Conservation (phyloP, 2,329 filamentous ascomycete species). For the Metarhizium rileyi region DNA sequence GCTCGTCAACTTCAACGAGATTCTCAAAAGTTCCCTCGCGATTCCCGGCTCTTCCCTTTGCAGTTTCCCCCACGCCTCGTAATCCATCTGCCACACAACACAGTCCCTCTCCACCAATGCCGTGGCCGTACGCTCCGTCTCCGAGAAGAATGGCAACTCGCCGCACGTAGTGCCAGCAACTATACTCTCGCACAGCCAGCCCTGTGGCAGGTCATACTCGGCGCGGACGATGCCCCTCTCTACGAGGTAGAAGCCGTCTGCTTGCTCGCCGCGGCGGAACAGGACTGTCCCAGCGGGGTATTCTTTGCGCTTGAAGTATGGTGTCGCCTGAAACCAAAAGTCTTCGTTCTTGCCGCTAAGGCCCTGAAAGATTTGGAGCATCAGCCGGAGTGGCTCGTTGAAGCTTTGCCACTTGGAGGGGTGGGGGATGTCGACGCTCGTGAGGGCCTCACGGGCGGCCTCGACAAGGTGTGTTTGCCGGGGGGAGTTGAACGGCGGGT, state of each 20-base stretch:
- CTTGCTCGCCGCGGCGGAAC: constrained; percentile 66
- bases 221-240: constrained; percentile 82
- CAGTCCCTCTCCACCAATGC: constrained; percentile 75
- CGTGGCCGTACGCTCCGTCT: constrained; percentile 78
- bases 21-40: constrained; percentile 71
- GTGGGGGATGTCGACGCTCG: constrained; percentile 49
- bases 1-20: constrained; percentile 87
- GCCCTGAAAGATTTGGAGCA: constrained; percentile 91
- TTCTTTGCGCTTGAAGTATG: constrained; percentile 64
- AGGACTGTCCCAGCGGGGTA: constrained; percentile 62
- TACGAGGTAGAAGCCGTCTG: constrained; percentile 81
- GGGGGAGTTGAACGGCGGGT: constrained; percentile 60
- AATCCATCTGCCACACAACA: constrained; percentile 72
- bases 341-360: constrained; percentile 81
- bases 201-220: constrained; percentile 86
- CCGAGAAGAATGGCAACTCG: constrained; percentile 91
- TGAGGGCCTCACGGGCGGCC: constrained; percentile 68
- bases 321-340: constrained; percentile 78
- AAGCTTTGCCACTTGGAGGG: constrained; percentile 72
- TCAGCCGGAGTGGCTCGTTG: constrained; percentile 79
- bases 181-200: constrained; percentile 81
- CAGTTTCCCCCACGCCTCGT: constrained; percentile 60
- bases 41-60: constrained; percentile 67
- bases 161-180: constrained; percentile 91
- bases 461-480: constrained; percentile 67